A percentile compares a stretch with the other conserved stretches of the same genome.
These are phyloP conservation scores for Ustilago bromivora DNA, from an alignment of 1,284 basidiomycete species.

Conservation along the genomic window DNA sequence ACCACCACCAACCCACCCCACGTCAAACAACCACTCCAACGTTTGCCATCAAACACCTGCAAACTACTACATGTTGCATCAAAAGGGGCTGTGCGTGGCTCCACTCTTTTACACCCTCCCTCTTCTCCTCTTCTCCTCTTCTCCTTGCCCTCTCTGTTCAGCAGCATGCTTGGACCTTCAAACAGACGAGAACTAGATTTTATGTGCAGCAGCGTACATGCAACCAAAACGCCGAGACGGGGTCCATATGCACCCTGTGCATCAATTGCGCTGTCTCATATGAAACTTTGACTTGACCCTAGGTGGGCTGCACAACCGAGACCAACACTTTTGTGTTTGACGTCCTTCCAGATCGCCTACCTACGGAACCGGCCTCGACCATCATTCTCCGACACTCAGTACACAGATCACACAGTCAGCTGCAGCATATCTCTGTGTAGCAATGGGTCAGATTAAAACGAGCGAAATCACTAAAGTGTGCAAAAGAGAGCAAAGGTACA, in stretches of 20 bases:
- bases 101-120: neutral
- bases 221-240: constrained; percentile 1
- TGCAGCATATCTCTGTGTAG: neutral
- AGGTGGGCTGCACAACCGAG: neutral
- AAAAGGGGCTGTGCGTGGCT: neutral
- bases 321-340: constrained; percentile 13
- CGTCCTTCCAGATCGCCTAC: no score
- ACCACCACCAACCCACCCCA: neutral
- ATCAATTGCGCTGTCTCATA: neutral
- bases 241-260: neutral
- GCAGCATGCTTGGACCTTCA: neutral
- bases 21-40: neutral
- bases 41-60: neutral
- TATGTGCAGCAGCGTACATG: neutral
- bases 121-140: neutral
- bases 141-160: neutral
- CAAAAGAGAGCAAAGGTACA: constrained; percentile 3
- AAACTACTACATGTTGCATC: neutral
- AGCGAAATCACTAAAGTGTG: neutral
- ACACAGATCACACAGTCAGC: neutral
- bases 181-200: no score
- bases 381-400: neutral
- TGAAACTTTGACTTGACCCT: neutral
- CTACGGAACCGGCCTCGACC: neutral
- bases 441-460: constrained; percentile 9